These are phyloP conservation scores for Acanthochlamys bracteata DNA, from an alignment of 106 monocot genomes.

Conservation along the genomic window DNA sequence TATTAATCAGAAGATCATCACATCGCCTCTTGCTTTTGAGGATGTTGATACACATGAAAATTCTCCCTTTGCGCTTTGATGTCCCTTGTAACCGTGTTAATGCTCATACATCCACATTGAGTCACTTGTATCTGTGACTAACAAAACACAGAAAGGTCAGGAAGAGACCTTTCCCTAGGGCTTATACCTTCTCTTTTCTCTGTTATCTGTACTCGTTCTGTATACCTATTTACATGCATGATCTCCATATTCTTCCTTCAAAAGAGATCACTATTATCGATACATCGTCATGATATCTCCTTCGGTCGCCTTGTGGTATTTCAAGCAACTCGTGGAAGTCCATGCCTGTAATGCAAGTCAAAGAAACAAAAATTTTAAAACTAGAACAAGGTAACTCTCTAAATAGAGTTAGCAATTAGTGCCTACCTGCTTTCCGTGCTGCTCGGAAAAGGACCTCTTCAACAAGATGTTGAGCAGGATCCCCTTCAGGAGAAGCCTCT, in stretches of 20 bases:
- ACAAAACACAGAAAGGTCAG: too few relatives aligned
- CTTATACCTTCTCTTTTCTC: not conserved
- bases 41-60: too few relatives aligned
- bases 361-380: not conserved
- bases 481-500: conserved; percentile 41
- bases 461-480: conserved; percentile 66
- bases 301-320: conserved; percentile 53
- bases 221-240: conserved; percentile 11
- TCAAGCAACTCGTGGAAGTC: conserved; percentile 57
- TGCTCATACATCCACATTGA: too few relatives aligned
- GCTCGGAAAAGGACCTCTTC: conserved; percentile 60
- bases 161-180: not conserved
- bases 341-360: conserved; percentile 32
- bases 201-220: conserved; percentile 5
- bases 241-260: conserved; percentile 73
- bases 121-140: too few relatives aligned
- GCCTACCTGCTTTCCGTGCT: conserved; percentile 45
- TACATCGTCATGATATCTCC: conserved; percentile 64
- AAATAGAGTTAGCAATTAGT: not conserved
- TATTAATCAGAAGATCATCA: not conserved
- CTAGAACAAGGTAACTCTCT: not conserved
- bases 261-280: conserved; percentile 67
- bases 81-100: too few relatives aligned
- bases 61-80: too few relatives aligned
- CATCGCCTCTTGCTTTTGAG: too few relatives aligned